These are phyloP conservation scores for Neodidymelliopsis sp. DNA, from an alignment of 2,329 filamentous ascomycete genomes.

Conservation along the genomic window DNA sequence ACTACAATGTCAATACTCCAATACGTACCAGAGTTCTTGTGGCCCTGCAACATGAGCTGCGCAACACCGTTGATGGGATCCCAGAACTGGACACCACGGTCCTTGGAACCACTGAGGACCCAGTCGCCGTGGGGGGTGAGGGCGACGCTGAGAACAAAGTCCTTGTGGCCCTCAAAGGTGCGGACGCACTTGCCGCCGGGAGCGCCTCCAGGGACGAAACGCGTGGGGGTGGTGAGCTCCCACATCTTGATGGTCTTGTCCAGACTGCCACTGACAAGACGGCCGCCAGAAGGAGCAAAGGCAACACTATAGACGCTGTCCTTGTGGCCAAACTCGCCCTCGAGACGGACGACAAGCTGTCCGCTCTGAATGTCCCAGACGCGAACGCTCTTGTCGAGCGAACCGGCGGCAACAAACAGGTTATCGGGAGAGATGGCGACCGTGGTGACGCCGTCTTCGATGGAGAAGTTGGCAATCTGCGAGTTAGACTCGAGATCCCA, in stretches of 20 bases:
- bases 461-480: slow-evolving; percentile 84
- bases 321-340: slow-evolving; percentile 93
- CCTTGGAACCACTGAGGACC: slow-evolving; percentile 97
- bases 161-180: slow-evolving; percentile 98
- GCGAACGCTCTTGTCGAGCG: slow-evolving; percentile 94
- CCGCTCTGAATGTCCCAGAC: slow-evolving; percentile 94
- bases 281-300: slow-evolving; percentile 91
- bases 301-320: slow-evolving; percentile 97
- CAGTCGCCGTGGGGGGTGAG: slow-evolving; percentile 92
- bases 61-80: slow-evolving; percentile 91
- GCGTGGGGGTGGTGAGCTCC: slow-evolving; percentile 80
- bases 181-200: slow-evolving; percentile 94
- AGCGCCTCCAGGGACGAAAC: slow-evolving; percentile 69
- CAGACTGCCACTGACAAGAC: slow-evolving; percentile 91
- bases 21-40: slow-evolving; percentile 89
- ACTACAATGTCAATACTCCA: no score
- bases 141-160: slow-evolving; percentile 95
- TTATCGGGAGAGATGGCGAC: slow-evolving; percentile 97
- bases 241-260: slow-evolving; percentile 99
- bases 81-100: slow-evolving; percentile 98
- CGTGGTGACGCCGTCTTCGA: slow-evolving; percentile 96
- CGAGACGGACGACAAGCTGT: slow-evolving; percentile 86
- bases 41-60: slow-evolving; percentile 97
- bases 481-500: slow-evolving; percentile 92
- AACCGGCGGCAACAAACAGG: slow-evolving; percentile 91